These are phyloP conservation scores for Chlamydomonas sphaeroides DNA, from an alignment of 139 green algal species.

Conservation along the genomic window DNA sequence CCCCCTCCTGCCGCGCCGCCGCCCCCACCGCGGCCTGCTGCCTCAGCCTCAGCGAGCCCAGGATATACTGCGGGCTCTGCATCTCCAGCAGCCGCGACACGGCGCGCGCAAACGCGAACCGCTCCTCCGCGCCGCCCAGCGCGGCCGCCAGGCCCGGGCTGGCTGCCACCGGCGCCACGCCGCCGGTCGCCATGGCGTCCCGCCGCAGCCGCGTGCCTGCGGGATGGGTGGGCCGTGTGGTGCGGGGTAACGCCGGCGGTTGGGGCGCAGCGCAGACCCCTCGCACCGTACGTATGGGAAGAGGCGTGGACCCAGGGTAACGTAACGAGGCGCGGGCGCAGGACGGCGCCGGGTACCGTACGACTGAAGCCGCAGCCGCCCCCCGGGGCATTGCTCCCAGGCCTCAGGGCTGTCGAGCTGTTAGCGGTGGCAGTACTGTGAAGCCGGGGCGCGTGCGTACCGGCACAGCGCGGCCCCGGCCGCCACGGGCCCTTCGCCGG, in stretches of 20 bases:
- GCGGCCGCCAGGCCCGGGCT: constrained; percentile 25
- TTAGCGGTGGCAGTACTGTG: too few relatives aligned
- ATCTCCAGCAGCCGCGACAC: constrained; percentile 84
- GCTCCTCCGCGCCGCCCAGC: constrained; percentile 75
- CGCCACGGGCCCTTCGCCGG: neutral
- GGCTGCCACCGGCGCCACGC: constrained; percentile 68
- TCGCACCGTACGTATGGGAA: too few relatives aligned
- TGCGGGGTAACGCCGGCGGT: neutral
- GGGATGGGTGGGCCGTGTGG: neutral
- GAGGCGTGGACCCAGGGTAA: too few relatives aligned
- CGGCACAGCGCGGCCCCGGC: neutral
- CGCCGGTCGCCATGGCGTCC: constrained; percentile 63
- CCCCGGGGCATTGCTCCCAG: neutral
- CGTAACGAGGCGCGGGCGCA: too few relatives aligned
- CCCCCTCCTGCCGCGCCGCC: too few relatives aligned
- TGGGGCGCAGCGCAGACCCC: too few relatives aligned
- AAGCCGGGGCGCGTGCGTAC: too few relatives aligned
- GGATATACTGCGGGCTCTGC: constrained; percentile 51
- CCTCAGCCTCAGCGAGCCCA: neutral
- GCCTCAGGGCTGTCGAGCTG: too few relatives aligned
- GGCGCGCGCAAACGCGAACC: constrained; percentile 83
- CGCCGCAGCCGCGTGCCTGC: constrained; percentile 67
- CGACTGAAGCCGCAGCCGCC: neutral
- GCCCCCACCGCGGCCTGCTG: neutral
- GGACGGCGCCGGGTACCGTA: neutral